These are phyloP conservation scores for Coemansia sp. DNA, from an alignment of 192 early-diverging fungal genomes.

Conservation along the genomic window DNA sequence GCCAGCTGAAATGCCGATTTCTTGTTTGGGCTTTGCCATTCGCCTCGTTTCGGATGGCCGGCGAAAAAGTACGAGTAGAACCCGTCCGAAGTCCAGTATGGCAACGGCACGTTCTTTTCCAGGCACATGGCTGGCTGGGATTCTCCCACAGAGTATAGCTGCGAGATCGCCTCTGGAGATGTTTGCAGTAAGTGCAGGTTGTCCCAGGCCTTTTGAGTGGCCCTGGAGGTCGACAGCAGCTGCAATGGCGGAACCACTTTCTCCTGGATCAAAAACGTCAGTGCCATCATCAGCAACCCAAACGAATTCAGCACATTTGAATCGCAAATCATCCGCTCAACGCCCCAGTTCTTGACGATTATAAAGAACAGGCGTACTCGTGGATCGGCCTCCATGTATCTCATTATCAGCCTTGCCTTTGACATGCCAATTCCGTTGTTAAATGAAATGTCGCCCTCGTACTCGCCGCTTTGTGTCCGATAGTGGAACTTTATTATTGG, in stretches of 20 bases:
- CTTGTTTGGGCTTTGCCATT: constrained; percentile 32
- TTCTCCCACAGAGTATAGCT: constrained; percentile 4
- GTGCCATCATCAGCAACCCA: constrained; percentile 37
- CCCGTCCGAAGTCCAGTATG: constrained; percentile 10
- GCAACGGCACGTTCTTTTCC: neutral
- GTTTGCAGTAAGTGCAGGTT: constrained; percentile 6
- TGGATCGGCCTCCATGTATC: constrained; percentile 21
- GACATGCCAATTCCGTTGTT: constrained; percentile 14
- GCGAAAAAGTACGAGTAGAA: constrained; percentile 12
- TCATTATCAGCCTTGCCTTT: constrained; percentile 17
- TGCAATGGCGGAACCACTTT: constrained; percentile 44
- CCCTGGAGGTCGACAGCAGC: constrained; percentile 12
- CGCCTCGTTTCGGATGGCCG: neutral
- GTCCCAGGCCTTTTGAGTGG: constrained; percentile 3
- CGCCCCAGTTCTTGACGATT: constrained; percentile 35
- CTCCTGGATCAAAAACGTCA: constrained; percentile 33
- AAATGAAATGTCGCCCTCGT: constrained; percentile 38
- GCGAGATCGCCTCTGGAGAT: constrained; percentile 1
- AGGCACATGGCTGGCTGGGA: constrained; percentile 5
- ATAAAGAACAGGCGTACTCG: constrained; percentile 25
- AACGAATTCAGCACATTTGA: constrained; percentile 37
- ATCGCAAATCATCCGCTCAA: constrained; percentile 9
- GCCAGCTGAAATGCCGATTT: constrained; percentile 14
- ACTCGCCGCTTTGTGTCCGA: neutral
- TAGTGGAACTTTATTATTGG: constrained; percentile 45